Conservation (phyloP, 345 rosid species). For the Carallia pectinifolia region DNA sequence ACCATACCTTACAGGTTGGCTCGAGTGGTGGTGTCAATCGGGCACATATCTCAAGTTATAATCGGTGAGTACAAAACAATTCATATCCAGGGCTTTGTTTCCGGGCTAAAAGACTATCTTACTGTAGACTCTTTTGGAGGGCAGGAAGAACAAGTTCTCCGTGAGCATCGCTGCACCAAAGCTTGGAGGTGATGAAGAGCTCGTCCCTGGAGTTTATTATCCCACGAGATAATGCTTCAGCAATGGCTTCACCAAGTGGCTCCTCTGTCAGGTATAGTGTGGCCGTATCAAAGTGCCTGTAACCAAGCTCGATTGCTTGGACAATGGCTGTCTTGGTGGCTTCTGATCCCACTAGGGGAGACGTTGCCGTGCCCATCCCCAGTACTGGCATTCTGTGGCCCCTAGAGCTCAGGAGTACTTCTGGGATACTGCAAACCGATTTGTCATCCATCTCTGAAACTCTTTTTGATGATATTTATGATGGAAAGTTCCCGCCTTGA, state of each 20-base stretch:
- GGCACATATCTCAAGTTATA: no score
- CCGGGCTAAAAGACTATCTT: not conserved
- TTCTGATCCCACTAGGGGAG: constrained; percentile 24
- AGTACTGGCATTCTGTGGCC: constrained; percentile 22
- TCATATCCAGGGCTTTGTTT: not conserved
- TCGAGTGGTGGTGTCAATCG: no score
- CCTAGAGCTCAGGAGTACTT: constrained; percentile 3
- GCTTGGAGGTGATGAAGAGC: constrained; percentile 57
- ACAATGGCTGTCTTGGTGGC: constrained; percentile 17
- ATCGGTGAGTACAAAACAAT: no score
- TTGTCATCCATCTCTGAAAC: constrained; percentile 12
- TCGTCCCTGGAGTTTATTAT: constrained; percentile 47
- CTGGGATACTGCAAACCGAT: constrained; percentile 17
- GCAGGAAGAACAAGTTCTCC: constrained; percentile 47
- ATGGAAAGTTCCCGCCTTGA: not conserved
- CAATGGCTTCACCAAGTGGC: constrained; percentile 35
- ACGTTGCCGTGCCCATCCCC: constrained; percentile 31
- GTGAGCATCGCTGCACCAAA: constrained; percentile 61
- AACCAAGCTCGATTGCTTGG: constrained; percentile 31
- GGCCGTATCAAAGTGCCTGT: constrained; percentile 40
- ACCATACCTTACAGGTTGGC: no score
- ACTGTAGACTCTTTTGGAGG: constrained; percentile 43
- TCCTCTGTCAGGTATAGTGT: constrained; percentile 28
- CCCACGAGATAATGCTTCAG: constrained; percentile 42
- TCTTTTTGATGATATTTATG: not conserved